These are phyloP conservation scores for Rhexocercosporidium sp. DNA, from an alignment of 2,329 filamentous ascomycete species.

Conservation along the genomic window DNA sequence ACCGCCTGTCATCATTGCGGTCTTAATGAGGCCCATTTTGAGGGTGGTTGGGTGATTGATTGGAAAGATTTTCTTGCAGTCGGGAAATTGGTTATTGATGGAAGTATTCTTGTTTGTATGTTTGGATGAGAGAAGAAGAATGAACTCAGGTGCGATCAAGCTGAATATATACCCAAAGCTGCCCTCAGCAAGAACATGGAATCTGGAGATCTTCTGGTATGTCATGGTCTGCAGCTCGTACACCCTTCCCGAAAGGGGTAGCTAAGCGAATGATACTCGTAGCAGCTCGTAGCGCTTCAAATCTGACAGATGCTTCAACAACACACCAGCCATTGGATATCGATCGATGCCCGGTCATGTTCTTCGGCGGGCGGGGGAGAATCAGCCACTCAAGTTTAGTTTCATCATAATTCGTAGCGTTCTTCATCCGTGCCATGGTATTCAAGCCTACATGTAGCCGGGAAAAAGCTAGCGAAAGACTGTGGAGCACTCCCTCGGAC, in stretches of 20 bases:
- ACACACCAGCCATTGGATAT: background rate
- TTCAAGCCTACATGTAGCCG: background rate
- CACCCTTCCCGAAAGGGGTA: background rate
- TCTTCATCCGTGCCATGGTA: background rate
- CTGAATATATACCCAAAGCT: background rate
- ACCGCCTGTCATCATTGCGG: conserved; percentile 22
- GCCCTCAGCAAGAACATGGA: background rate
- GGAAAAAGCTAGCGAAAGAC: background rate
- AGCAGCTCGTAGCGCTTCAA: background rate
- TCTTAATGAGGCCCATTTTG: conserved; percentile 22
- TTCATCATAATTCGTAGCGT: background rate
- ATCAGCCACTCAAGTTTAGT: background rate
- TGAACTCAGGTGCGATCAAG: background rate
- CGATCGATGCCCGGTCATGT: background rate
- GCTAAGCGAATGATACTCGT: background rate
- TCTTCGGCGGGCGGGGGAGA: background rate
- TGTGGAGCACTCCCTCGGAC: background rate
- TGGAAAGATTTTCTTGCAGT: background rate
- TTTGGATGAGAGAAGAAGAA: background rate
- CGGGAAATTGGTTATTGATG: background rate
- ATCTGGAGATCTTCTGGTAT: background rate
- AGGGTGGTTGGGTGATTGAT: background rate
- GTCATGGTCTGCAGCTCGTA: background rate
- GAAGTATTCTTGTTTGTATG: background rate
- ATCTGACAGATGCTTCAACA: background rate